Base-by-base conservation (phyloP, 192 early-diverging fungal species). In the Haplosporangium gracile region DNA sequence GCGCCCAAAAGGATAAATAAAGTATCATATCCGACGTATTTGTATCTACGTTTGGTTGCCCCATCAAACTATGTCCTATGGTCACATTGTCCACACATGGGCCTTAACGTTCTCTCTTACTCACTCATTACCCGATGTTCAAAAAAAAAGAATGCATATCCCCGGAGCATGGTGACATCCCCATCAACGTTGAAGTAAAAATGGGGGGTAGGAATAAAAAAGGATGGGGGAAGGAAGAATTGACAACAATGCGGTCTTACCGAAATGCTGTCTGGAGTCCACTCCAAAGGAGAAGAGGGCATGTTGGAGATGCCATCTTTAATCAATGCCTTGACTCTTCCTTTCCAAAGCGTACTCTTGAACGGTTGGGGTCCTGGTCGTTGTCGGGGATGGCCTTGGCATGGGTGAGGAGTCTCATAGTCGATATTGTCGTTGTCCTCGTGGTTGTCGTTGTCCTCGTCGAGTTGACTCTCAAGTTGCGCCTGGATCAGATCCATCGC, bases 211-310 rank as follows among this genome's bases (percentile, higher is more conserved):
- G 29, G 15, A 45, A 24, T 22, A 42, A 51, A 45, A 51, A 51
- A 5, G 26, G 32, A 8, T 2, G 11, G 20, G 2, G 9, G 20
- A 45, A 26, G 26, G 34, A 5, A 29, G 15, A 13, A 4, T 45
- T 26, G 29, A 26, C 36, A 2, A 49, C 5, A 51, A 74, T 40
- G 24, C 6, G 51, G 26, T 42, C 36, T 78, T 79, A 79, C 78
- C 70, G 78, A 72, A 39, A 79, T 79, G 22, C 40, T 16, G 9
- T 78, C 69, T 26, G 72, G 69, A 7, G 42, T 24, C 69, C 70
- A 57, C 24, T 34, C n/a, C 13, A 53, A n/a, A 38, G 20, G 38
- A 32, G 63, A 29, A 39, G 60, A 75, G 38, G 34, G 26, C 38
- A 24, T 60, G 32, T 29, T 65, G 2, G 38, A 45, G 39, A 11